Percentiles rank a stretch among this genome's conserved stretches.
phyloP scores from a whole-genome alignment of 2,329 filamentous ascomycete species.

The Fusarium sp. region DNA sequence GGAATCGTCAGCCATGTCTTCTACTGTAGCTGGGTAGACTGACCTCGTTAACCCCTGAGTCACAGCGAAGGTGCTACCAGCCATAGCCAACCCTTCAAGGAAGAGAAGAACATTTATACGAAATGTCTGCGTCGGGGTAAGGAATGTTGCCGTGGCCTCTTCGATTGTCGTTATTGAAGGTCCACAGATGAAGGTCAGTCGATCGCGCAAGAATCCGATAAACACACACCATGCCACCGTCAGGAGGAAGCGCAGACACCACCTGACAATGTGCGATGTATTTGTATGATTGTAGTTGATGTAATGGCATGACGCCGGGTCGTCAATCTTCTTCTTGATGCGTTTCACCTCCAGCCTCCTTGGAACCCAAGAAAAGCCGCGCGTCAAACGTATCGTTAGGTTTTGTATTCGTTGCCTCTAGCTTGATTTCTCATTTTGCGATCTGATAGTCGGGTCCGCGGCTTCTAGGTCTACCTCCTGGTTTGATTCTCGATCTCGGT shows the following conservation, averaged over 20 bases:
- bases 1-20: not conserved
- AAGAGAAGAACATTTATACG: conserved; percentile 12
- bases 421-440: not conserved
- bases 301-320: conserved; percentile 23
- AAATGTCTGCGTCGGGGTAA: not conserved
- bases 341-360: not conserved
- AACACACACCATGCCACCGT: conserved; percentile 26
- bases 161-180: not conserved
- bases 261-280: not conserved
- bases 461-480: not conserved
- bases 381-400: not conserved
- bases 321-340: conserved; percentile 36
- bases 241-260: conserved; percentile 4
- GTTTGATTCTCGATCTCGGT: not conserved
- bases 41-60: conserved; percentile 41
- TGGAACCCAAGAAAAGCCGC: not conserved
- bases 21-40: not conserved
- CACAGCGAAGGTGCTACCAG: conserved; percentile 27
- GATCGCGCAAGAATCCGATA: conserved; percentile 19
- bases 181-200: conserved; percentile 16
- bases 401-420: not conserved
- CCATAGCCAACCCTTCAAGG: conserved; percentile 21
- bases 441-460: not conserved
- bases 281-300: conserved; percentile 34
- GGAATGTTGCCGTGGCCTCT: not conserved